These are phyloP conservation scores for Elymus sibiricus DNA, from an alignment of 176 grass and related monocot genomes.

Conservation along the genomic window DNA sequence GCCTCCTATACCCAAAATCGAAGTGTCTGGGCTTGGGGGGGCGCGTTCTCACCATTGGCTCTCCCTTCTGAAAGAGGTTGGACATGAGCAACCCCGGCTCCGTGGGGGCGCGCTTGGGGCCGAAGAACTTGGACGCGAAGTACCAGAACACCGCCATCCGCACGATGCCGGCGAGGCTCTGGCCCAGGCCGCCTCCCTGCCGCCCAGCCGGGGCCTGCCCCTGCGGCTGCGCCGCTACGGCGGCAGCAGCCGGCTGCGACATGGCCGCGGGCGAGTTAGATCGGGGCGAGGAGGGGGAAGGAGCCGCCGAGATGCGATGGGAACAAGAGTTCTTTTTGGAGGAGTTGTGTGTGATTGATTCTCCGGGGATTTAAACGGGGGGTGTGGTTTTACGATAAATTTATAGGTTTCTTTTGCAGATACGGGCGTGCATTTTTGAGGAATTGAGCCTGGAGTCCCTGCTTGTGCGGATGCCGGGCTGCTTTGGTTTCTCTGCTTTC, in stretches of 20 bases:
- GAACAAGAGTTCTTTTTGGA: neutral
- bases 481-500: neutral
- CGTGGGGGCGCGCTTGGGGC: slow-evolving; percentile 55
- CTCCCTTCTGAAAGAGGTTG: slow-evolving; percentile 93
- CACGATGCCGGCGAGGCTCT: slow-evolving; percentile 70
- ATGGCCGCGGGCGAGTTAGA: slow-evolving; percentile 58
- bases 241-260: slow-evolving; percentile 45
- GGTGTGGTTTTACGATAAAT: slow-evolving; percentile 1
- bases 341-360: neutral
- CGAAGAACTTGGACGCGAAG: slow-evolving; percentile 97
- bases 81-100: slow-evolving; percentile 71
- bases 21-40: neutral
- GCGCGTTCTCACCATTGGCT: slow-evolving; percentile 59
- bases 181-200: slow-evolving; percentile 61
- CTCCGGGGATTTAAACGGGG: neutral
- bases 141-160: slow-evolving; percentile 98
- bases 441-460: neutral
- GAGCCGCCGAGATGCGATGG: slow-evolving; percentile 18
- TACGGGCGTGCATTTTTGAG: rapidly evolving
- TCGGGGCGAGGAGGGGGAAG: slow-evolving; percentile 31
- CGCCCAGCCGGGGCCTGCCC: slow-evolving; percentile 25
- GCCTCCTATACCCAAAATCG: neutral
- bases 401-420: neutral
- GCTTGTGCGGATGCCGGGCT: neutral
- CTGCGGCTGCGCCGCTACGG: slow-evolving; percentile 38